Evolutionary conservation across 345 rosid genomes (phyloP), one percentile per base, ranked within the genome.

Genomic region (Dovyalis caffra): DNA sequence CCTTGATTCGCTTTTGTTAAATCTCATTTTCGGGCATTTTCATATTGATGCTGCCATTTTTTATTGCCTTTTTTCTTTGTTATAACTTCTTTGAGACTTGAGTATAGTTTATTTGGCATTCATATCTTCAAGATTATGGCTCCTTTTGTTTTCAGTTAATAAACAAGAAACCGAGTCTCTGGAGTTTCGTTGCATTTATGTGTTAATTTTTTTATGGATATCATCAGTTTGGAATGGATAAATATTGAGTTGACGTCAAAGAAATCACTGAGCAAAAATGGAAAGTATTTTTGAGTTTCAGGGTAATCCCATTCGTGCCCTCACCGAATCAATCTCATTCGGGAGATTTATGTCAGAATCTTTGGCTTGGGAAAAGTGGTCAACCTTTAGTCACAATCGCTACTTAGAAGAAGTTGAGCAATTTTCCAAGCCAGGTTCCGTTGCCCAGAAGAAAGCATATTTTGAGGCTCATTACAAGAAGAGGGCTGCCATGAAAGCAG

Each of bases 291-390:
- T 73, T 47, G 12, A 57, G 79, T 85, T 74, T 64, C 91, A 92
- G 98, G 94, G 80, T 21, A 85, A 81, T 69, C 90, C 94, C 3
- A 58, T 77, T 78, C 83, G 85, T 28, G 89, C 85, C 4, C 85
- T 92, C 8, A 85, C 92, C 0, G 99, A 93, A 72, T 95, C 98
- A 0, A 77, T 93, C 61, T 91, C 99, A 1, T 91, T 95, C 28
- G 98, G 98, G 75, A 87, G 96, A 84, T 95, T 84, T 53, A 82
- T 88, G 86, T 85, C 94, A n/a, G 99, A 93, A 76, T 73, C 93
- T 32, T 71, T 95, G 70, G 86, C 87, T 49, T 93, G 98, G 99
- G 97, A 84, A 85, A 92, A 88, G 73, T 93, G 95, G 95, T 95
- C 99, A 73, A 78, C 96, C 49, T 95, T 95, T 74, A 88, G 96